Base-by-base conservation (phyloP, 1,284 basidiomycete species). In the Crucibulum cyathiforme region DNA sequence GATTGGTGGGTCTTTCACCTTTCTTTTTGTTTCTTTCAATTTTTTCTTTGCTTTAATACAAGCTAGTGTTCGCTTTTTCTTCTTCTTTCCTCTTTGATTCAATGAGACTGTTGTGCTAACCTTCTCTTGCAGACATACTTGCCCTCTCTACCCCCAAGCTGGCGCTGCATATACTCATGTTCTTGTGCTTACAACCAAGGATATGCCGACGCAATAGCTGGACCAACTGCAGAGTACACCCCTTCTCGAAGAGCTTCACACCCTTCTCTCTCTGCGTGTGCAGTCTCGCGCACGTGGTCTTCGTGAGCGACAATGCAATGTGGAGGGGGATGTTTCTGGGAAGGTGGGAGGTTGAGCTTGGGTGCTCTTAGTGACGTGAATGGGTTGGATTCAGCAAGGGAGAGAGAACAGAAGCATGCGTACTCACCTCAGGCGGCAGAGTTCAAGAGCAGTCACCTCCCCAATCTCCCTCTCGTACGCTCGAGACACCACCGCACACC, bases 261-360 rank as follows among this genome's bases (percentile, higher is more conserved):
- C n/a, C n/a, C n/a, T n/a, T 1, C 90, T 90, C 62, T 2, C 24
- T 2, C 2, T 24, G 24, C 24, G 24, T 76, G 84, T 36, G 71
- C 77, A 1, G 92, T 94, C 39, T 92, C 88, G 49, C 83, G 77
- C 58, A 79, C 80, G 45, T 95, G 93, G 92, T 81, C 2, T 79
- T 94, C 39, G 86, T 90, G 0, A 78, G 77, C 54, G 93, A 95
- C 74, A 89, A 90, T 62, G 78, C 86, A 17, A 81, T 94, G 56
- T 95, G 93, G 93, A 82, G 87, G 50, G 80, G 81, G 2, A 77
- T 93, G 39, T 94, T 93, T 75, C 79, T 84, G 56, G 79, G 79
- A 17, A 81, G 89, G 39, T 93, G 92, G 90, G 79, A 78, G 47
- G 74, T 86, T 63, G 87, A 89, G 53, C 24, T 24, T 24, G 24